phyloP scores from a whole-genome alignment of 192 early-diverging fungal species.

The Podila clonocystis region DNA sequence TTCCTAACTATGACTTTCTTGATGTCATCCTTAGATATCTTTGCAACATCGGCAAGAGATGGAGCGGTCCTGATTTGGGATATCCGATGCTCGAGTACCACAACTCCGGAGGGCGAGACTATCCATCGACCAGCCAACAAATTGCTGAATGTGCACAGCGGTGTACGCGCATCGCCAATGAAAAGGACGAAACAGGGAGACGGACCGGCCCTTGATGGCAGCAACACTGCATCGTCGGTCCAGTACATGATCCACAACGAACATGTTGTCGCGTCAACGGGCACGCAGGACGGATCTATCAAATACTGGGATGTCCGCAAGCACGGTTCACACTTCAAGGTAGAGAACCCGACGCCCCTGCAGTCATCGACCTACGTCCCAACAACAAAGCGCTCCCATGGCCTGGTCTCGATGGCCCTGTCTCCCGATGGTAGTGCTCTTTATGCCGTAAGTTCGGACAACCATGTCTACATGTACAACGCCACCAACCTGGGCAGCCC shows the following conservation, averaged over 20 bases:
- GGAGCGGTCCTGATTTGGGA: constrained; percentile 84
- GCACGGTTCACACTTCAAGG: constrained; percentile 48
- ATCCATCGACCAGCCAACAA: constrained; percentile 33
- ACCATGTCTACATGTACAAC: constrained; percentile 78
- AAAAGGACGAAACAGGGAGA: constrained; percentile 43
- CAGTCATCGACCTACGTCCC: constrained; percentile 48
- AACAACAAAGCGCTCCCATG: constrained; percentile 35
- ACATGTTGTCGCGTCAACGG: constrained; percentile 66
- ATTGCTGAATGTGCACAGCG: constrained; percentile 29
- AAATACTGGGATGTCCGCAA: constrained; percentile 87
- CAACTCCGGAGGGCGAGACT: constrained; percentile 40
- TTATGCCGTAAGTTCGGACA: constrained; percentile 79
- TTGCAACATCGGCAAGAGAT: constrained; percentile 78
- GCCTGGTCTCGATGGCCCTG: constrained; percentile 74
- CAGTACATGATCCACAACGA: constrained; percentile 57
- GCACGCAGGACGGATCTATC: constrained; percentile 72
- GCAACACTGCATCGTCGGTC: constrained; percentile 61
- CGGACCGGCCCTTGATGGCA: constrained; percentile 7
- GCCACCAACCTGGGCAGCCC: constrained; percentile 59
- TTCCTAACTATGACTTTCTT: not conserved
- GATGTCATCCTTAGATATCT: constrained; percentile 59
- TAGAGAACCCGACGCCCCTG: constrained; percentile 52
- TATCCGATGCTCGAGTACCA: constrained; percentile 64
- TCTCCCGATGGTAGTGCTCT: constrained; percentile 70
- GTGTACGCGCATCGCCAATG: constrained; percentile 11